phyloP scores from a whole-genome alignment of 108 stramenopile genomes.

The Cyclotella sp. region DNA sequence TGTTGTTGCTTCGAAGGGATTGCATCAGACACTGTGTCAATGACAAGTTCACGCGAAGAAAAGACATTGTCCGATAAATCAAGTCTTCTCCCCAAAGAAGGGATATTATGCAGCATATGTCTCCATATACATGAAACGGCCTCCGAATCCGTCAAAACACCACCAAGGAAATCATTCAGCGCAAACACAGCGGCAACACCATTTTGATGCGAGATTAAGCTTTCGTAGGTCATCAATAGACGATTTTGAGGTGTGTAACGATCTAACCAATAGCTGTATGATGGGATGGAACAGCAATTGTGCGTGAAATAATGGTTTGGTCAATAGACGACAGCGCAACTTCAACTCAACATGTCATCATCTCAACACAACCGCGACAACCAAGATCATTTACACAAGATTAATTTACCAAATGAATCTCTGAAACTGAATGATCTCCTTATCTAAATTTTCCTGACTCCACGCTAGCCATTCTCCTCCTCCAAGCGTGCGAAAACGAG shows the following conservation, averaged over 20 bases:
- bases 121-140: slow-evolving; percentile 11
- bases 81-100: neutral
- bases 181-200: neutral
- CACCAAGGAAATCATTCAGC: slow-evolving; percentile 2
- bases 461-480: neutral
- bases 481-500: neutral
- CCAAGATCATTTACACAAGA: neutral
- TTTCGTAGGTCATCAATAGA: neutral
- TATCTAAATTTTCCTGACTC: slow-evolving; percentile 1
- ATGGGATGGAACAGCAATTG: neutral
- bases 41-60: neutral
- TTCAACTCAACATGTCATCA: no score
- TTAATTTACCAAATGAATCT: slow-evolving; percentile 13
- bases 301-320: no score
- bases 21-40: neutral
- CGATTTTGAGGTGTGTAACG: slow-evolving; percentile 10
- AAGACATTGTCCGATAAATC: neutral
- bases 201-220: neutral
- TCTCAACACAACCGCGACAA: no score
- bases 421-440: neutral
- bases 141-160: neutral
- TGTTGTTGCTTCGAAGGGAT: neutral
- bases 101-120: neutral
- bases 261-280: slow-evolving; percentile 17
- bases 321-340: no score